These are phyloP conservation scores for Scleromitrula shiraiana DNA, from an alignment of 2,329 filamentous ascomycete genomes.

Conservation along the genomic window DNA sequence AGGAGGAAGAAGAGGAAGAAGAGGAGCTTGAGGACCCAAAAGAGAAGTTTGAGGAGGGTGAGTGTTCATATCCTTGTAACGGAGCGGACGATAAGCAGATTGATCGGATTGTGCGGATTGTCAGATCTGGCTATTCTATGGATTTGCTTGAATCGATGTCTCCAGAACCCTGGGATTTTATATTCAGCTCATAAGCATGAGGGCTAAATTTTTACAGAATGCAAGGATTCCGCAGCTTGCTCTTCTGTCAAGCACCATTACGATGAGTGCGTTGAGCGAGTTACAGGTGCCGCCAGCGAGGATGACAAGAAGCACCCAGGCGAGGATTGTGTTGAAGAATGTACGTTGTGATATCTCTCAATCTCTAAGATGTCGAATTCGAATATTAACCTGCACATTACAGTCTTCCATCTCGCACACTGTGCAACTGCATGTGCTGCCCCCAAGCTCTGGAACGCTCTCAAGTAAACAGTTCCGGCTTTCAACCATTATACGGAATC, in stretches of 20 bases:
- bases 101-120: background rate
- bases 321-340: slow-evolving; percentile 99
- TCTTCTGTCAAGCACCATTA: slow-evolving; percentile 92
- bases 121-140: background rate
- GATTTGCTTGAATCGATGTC: background rate
- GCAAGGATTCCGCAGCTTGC: slow-evolving; percentile 79
- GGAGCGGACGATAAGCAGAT: background rate
- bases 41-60: slow-evolving; percentile 86
- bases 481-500: slow-evolving; percentile 9
- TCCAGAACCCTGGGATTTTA: background rate
- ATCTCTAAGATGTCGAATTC: background rate
- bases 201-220: slow-evolving; percentile 53
- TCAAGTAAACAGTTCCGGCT: slow-evolving; percentile 60
- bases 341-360: slow-evolving; percentile 53
- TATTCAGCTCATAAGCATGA: background rate
- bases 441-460: slow-evolving; percentile 86
- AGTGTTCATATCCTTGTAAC: slow-evolving; percentile 35
- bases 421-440: slow-evolving; percentile 90
- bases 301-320: slow-evolving; percentile 59
- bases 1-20: slow-evolving; percentile 55
- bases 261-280: slow-evolving; percentile 95
- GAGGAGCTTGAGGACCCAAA: slow-evolving; percentile 80
- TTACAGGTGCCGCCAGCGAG: slow-evolving; percentile 56
- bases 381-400: slow-evolving; percentile 1
- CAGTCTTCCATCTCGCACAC: slow-evolving; percentile 98